Evolutionary conservation across 768 basidiomycete genomes (phyloP), one percentile per base, ranked within the genome.

Genomic region (Mycena indigotica): DNA sequence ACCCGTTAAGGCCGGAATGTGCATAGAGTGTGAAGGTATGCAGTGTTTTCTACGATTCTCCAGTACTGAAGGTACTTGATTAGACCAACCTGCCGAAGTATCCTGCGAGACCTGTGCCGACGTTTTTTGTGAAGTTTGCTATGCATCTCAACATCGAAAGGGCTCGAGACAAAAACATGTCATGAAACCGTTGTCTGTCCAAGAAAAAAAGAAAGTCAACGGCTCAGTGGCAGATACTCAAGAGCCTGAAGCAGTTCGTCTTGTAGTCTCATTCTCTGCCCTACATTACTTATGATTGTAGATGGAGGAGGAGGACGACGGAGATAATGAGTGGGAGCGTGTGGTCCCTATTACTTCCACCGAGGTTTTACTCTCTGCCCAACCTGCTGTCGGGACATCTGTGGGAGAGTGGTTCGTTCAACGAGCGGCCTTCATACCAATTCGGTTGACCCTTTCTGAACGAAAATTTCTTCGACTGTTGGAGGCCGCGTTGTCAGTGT

Each of bases 361-460:
- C 59, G 78, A 82, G 59, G 64, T 76, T 2, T 17, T 60, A 1
- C 74, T 79, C 30, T 78, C 81, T 38, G 76, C 80, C 1, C 87
- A 89, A 65, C 88, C 90, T 2, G 72, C 77, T 26, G 65, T 84
- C 12, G 87, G 87, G 2, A 70, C 77, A 2, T 69, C 80, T 50
- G 88, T 91, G 3, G 91, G 89, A 60, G 91, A 93, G 59, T 92
- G 91, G 91, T 91, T 91, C 73, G 75, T 92, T 52, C 88, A 93
- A 61, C 84, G 92, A 32, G 77, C 91, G 23, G 88, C 88, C 69
- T 91, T 76, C 70, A 93, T 93, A 53, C 92, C 92, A 0, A 71
- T 93, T 26, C 90, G 92, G 23, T 77, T 94, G 26, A 87, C 86
- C 1, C 73, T 90, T 40, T 66, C 67, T 26, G 92, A 94, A 70